phyloP scores from a whole-genome alignment of 306 rosid species.

The Cicer chorassanicum region DNA sequence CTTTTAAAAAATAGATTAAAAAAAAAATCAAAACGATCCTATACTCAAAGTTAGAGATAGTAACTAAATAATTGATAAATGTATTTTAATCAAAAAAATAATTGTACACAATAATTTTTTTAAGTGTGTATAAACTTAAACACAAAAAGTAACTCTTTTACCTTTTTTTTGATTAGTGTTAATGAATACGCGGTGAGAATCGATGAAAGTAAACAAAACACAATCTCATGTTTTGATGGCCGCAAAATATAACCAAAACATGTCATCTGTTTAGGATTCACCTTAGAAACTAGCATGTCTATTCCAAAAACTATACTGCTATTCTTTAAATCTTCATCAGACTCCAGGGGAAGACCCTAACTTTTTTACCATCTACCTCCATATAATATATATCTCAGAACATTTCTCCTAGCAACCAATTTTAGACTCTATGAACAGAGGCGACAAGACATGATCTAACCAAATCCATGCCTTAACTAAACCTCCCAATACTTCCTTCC shows the following conservation, averaged over 20 bases:
- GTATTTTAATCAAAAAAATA: too few relatives aligned
- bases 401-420: conserved; percentile 6
- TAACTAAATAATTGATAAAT: too few relatives aligned
- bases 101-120: too few relatives aligned
- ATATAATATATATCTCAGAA: not conserved
- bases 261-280: not conserved
- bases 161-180: not conserved
- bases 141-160: not conserved
- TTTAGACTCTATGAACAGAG: conserved; percentile 7
- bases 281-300: not conserved
- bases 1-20: too few relatives aligned
- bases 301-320: not conserved
- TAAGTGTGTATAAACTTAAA: too few relatives aligned
- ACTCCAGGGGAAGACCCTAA: not conserved
- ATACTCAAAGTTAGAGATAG: too few relatives aligned
- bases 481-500: not conserved
- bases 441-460: conserved; percentile 16
- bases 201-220: conserved; percentile 5
- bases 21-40: too few relatives aligned
- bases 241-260: conserved; percentile 2
- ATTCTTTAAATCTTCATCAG: not conserved
- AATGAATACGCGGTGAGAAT: not conserved
- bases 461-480: conserved; percentile 1
- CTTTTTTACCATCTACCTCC: not conserved
- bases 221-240: not conserved